Base-by-base conservation (phyloP, 192 early-diverging fungal genomes). In the Backusella morwellensis region DNA sequence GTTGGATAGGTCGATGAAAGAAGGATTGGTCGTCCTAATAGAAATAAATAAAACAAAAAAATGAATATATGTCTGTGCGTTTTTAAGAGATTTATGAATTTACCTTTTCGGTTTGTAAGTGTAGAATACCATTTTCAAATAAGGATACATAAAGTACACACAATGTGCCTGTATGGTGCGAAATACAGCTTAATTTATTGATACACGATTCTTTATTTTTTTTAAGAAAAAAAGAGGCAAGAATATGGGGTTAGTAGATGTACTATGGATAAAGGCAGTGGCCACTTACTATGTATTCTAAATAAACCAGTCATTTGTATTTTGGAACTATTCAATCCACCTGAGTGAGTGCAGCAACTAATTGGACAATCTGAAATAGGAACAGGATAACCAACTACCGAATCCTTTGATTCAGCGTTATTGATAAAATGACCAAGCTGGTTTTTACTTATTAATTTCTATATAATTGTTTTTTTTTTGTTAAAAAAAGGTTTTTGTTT, bases 21-120 rank as follows among this genome's bases (percentile, higher is more conserved):
- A 71, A 50, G 2, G 70, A 26, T 11, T 71, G 35, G 14, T 71
- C 70, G 23, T 71, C 42, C 70, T 71, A 29, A 14, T 26, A 21
- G 54, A 59, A 59, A 26, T 3, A 12, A 3, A 29, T 1, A 32
- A 32, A 3, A 29, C 0, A 32, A 32, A 32, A 59, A 23, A 59
- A 50, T 50, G 19, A n/a, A 19, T 50, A 50, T 50, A 17, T n/a
- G 47, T 50, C 47, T 50, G 47, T 50, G 47, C 47, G 47, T 50
- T 50, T n/a, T 50, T 19, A 19, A 6, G 47, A n/a, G 19, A 50
- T 50, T 40, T 40, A 40, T 1, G 7, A 7, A 21, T 66, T 35
- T 29, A 71, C 70, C 70, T 71, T 71, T 50, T 71, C 70, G n/a
- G 70, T 71, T 32, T 71, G 36, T 19, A 71, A 47, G 11, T 71